Conservation (phyloP, 305 asterid genomes). For the Andrographis paniculata region DNA sequence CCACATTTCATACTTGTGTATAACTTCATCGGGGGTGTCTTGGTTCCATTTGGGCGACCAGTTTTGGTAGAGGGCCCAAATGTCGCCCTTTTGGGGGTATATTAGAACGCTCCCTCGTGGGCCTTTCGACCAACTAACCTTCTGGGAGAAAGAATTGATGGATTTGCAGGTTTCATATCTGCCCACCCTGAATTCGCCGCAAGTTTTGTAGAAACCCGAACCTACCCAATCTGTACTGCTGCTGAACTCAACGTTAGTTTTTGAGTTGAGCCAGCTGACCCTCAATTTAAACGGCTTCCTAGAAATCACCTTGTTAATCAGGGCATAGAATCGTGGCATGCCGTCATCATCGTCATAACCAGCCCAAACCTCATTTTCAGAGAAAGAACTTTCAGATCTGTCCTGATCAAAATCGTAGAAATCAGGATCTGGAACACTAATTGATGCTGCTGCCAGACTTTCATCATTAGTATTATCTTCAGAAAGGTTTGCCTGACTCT, state of each 20-base stretch:
- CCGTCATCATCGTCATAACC: slow-evolving; percentile 86
- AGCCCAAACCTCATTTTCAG: slow-evolving; percentile 86
- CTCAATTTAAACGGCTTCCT: slow-evolving; percentile 68
- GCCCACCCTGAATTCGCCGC: slow-evolving; percentile 88
- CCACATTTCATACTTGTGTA: slow-evolving; percentile 79
- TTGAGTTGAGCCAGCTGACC: slow-evolving; percentile 87
- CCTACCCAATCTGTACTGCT: slow-evolving; percentile 56
- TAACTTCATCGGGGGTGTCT: slow-evolving; percentile 51
- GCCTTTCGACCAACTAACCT: slow-evolving; percentile 57
- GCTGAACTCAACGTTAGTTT: slow-evolving; percentile 59
- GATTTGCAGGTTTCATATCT: slow-evolving; percentile 42
- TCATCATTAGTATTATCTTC: slow-evolving; percentile 25
- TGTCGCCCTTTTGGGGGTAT: slow-evolving; percentile 67
- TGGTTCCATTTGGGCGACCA: slow-evolving; percentile 75
- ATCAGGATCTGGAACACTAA: slow-evolving; percentile 92
- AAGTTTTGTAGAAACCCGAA: slow-evolving; percentile 76
- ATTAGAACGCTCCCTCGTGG: slow-evolving; percentile 55
- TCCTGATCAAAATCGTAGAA: slow-evolving; percentile 85
- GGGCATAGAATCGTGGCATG: slow-evolving; percentile 93
- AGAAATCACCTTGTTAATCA: slow-evolving; percentile 59
- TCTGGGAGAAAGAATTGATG: slow-evolving; percentile 77
- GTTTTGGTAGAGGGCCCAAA: slow-evolving; percentile 78
- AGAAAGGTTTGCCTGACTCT: slow-evolving; percentile 13
- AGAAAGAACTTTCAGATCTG: slow-evolving; percentile 56
- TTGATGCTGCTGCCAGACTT: slow-evolving; percentile 23